Conservation (phyloP, 441 rosid species). For the Erodium moschatum region DNA sequence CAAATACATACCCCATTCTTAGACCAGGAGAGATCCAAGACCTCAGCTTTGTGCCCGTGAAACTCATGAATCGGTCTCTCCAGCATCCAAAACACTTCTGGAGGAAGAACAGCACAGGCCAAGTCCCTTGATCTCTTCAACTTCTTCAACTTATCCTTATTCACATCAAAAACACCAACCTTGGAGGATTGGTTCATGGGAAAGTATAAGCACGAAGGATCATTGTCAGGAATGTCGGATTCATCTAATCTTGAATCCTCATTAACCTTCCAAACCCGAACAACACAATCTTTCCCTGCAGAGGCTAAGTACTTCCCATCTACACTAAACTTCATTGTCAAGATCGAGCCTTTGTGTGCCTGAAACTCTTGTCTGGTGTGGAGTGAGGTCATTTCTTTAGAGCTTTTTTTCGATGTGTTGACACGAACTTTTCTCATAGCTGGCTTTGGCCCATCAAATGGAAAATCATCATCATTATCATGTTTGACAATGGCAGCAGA, state of each 20-base stretch:
- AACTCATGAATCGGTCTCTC: constrained; percentile 79
- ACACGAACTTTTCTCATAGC: constrained; percentile 41
- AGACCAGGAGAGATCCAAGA: constrained; percentile 89
- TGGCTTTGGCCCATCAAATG: constrained; percentile 9
- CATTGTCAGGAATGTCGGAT: constrained; percentile 43
- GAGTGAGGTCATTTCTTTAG: constrained; percentile 65
- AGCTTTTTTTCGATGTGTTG: constrained; percentile 34
- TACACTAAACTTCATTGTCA: constrained; percentile 76
- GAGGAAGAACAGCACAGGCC: constrained; percentile 65
- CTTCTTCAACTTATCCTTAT: constrained; percentile 37
- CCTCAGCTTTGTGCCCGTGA: constrained; percentile 56
- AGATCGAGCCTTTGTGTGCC: constrained; percentile 74
- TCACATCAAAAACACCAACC: constrained; percentile 34
- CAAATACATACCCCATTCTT: constrained; percentile 25
- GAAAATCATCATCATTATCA: neutral
- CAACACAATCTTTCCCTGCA: constrained; percentile 70
- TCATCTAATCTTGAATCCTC: constrained; percentile 53
- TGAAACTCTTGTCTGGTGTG: constrained; percentile 59
- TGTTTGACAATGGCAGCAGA: too few species aligned
- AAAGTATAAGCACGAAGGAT: constrained; percentile 56
- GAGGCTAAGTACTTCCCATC: constrained; percentile 70
- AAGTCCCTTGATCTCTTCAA: constrained; percentile 40
- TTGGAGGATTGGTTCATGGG: constrained; percentile 53
- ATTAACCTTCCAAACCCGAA: constrained; percentile 71
- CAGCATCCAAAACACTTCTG: constrained; percentile 49